Evolutionary conservation across 1,284 basidiomycete species (phyloP).

Genomic region (Irpex sp.): DNA sequence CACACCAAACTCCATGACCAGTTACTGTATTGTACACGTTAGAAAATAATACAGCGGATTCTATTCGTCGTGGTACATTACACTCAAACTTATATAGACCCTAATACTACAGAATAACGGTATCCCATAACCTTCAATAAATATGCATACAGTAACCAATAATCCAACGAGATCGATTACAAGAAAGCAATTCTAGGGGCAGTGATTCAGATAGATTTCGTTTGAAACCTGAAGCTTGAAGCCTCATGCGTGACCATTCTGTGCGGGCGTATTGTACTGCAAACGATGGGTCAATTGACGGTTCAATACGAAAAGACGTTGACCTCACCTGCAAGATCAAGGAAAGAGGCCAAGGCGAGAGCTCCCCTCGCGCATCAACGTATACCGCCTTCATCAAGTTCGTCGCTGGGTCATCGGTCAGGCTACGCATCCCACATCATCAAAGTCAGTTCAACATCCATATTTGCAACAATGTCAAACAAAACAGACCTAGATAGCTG

Average conservation of each 20-base stretch:
- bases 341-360: slow-evolving; percentile 12
- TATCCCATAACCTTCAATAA: neutral
- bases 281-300: too few species aligned
- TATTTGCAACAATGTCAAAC: too few species aligned
- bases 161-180: neutral
- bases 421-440: neutral
- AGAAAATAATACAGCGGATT: neutral
- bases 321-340: slow-evolving; percentile 9
- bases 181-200: too few species aligned
- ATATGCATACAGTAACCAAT: neutral
- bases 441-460: too few species aligned
- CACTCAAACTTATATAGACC: neutral
- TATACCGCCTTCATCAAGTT: slow-evolving; percentile 2
- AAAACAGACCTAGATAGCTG: slow-evolving; percentile 6
- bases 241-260: too few species aligned
- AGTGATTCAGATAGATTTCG: neutral
- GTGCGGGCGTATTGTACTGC: neutral
- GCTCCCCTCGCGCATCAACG: slow-evolving; percentile 2
- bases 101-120: neutral
- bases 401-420: neutral
- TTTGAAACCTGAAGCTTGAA: too few species aligned
- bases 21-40: neutral
- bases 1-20: neutral
- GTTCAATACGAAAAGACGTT: neutral
- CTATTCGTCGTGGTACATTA: neutral